A percentile compares a stretch with the other conserved stretches of the same genome.
phyloP scores from a whole-genome alignment of 306 rosid species.

The Crotalaria pallida region DNA sequence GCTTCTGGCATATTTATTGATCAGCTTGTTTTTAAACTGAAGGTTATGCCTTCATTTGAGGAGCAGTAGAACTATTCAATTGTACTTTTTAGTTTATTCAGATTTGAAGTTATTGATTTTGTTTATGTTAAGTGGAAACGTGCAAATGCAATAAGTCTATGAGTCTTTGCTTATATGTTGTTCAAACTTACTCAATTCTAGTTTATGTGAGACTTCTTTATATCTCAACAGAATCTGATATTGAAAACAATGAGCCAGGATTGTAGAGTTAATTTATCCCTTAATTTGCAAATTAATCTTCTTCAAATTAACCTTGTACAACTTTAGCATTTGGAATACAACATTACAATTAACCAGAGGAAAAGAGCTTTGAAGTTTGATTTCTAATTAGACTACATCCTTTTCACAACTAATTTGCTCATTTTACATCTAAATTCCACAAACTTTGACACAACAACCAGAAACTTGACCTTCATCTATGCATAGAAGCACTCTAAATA shows the following conservation, averaged over 20 bases:
- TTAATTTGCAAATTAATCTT: background rate
- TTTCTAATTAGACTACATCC: background rate
- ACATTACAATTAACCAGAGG: background rate
- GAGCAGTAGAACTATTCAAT: background rate
- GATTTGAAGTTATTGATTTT: too few relatives aligned
- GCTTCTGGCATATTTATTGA: background rate
- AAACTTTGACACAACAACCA: background rate
- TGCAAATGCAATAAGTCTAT: too few relatives aligned
- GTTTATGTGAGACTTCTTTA: too few relatives aligned
- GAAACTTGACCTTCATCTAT: background rate
- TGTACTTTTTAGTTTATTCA: too few relatives aligned
- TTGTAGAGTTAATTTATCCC: background rate
- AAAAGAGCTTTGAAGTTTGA: background rate
- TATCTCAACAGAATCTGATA: background rate
- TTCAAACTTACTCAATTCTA: too few relatives aligned
- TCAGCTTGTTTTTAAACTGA: constrained; percentile 5
- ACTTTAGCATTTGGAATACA: too few relatives aligned
- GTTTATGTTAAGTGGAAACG: background rate
- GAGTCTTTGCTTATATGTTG: too few relatives aligned
- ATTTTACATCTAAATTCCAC: background rate
- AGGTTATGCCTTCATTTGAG: constrained; percentile 10
- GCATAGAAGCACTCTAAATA: background rate
- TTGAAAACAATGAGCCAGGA: constrained; percentile 11
- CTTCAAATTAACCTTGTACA: too few relatives aligned
- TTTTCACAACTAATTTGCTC: background rate